phyloP scores from a whole-genome alignment of 83 land plant genomes.

The Picea abies region DNA sequence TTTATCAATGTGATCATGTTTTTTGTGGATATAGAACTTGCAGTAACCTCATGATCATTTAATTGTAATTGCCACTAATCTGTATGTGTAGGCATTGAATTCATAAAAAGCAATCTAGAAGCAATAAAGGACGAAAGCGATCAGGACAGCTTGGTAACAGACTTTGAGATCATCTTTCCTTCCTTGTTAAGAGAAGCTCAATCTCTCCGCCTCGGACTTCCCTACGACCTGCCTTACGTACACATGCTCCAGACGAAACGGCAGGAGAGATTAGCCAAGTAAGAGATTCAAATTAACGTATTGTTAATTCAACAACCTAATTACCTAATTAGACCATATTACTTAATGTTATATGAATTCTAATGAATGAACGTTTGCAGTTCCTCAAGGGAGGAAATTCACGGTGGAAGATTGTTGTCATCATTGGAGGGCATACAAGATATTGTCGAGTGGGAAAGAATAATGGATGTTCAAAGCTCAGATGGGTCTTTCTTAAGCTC shows the following conservation, averaged over 20 bases:
- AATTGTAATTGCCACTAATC: no score
- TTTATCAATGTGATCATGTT: no score
- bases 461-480: constrained; percentile 30
- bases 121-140: not conserved
- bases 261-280: constrained; percentile 17
- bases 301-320: not conserved
- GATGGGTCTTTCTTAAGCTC: constrained; percentile 43
- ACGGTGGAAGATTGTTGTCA: constrained; percentile 30
- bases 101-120: not conserved
- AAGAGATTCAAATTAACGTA: not conserved
- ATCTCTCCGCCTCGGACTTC: constrained; percentile 26
- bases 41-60: no score
- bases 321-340: not conserved
- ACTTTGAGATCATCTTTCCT: constrained; percentile 42
- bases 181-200: constrained; percentile 41
- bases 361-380: constrained; percentile 8
- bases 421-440: constrained; percentile 41
- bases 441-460: constrained; percentile 30
- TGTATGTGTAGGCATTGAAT: not conserved
- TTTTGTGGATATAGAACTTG: no score
- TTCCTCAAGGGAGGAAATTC: constrained; percentile 35
- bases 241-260: constrained; percentile 15
- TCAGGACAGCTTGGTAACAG: not conserved
- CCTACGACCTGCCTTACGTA: constrained; percentile 28
- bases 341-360: not conserved